Evolutionary conservation across 2,329 filamentous ascomycete species (phyloP).

Genomic region (Neopestalotiopsis rosae): DNA sequence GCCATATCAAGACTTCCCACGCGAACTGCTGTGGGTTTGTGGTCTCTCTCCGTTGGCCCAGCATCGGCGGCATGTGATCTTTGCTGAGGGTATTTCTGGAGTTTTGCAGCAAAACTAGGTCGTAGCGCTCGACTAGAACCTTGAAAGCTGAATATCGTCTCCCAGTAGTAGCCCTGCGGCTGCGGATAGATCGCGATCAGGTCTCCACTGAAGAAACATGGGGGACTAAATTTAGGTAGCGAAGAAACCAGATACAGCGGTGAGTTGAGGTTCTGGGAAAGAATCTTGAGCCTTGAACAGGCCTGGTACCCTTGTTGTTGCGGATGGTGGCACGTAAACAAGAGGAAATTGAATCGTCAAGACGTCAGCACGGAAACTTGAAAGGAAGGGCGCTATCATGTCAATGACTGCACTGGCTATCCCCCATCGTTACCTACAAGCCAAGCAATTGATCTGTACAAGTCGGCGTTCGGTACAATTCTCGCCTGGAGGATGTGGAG

Average conservation of each 20-base stretch:
- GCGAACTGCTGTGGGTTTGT: background rate
- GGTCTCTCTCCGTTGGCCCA: background rate
- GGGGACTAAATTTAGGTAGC: background rate
- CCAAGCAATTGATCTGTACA: background rate
- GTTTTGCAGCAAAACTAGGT: background rate
- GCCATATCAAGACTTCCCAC: background rate
- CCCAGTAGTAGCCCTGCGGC: background rate
- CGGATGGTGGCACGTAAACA: background rate
- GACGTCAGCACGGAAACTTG: background rate
- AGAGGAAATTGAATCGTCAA: too few species aligned
- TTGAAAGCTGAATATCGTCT: conserved; percentile 1
- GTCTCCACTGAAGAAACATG: background rate
- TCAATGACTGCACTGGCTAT: background rate
- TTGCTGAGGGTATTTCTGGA: background rate
- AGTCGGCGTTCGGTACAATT: conserved; percentile 10
- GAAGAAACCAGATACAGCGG: background rate
- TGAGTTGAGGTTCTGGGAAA: conserved; percentile 2
- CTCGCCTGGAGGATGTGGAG: background rate
- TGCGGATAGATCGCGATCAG: conserved; percentile 10
- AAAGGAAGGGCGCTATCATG: background rate
- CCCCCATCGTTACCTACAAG: background rate
- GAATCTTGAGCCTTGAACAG: background rate
- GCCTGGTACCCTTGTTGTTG: background rate
- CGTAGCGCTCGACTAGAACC: background rate
- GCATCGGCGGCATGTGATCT: background rate